These are phyloP conservation scores for Sporothrix luriei DNA, from an alignment of 2,329 filamentous ascomycete species.

Conservation along the genomic window DNA sequence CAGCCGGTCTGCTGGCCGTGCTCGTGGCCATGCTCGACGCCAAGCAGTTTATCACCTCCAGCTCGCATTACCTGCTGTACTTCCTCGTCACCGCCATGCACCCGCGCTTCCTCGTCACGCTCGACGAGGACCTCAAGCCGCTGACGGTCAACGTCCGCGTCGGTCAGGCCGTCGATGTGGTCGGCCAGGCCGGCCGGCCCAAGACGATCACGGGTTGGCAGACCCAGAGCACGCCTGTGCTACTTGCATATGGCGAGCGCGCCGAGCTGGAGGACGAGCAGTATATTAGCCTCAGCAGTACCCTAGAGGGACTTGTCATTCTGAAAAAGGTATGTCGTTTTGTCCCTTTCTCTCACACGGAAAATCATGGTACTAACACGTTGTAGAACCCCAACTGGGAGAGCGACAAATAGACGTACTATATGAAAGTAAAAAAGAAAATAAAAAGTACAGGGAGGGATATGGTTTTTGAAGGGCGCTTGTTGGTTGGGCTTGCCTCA, in stretches of 20 bases:
- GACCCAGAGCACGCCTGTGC: slow-evolving; percentile 96
- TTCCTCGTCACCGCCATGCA: slow-evolving; percentile 97
- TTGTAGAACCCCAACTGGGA: slow-evolving; percentile 60
- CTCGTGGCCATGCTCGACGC: slow-evolving; percentile 93
- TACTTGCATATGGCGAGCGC: slow-evolving; percentile 91
- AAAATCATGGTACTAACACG: background rate
- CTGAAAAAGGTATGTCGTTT: slow-evolving; percentile 74
- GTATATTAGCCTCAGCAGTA: slow-evolving; percentile 89
- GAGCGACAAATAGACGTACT: slow-evolving; percentile 49
- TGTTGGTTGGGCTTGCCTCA: slow-evolving; percentile 12
- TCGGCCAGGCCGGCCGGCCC: slow-evolving; percentile 92
- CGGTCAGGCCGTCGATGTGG: slow-evolving; percentile 96
- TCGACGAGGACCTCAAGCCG: slow-evolving; percentile 92
- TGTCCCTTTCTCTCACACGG: background rate
- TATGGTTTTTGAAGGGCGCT: background rate
- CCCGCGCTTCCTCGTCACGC: slow-evolving; percentile 91
- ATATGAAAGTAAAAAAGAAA: background rate
- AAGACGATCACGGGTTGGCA: slow-evolving; percentile 99
- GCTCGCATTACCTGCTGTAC: slow-evolving; percentile 90
- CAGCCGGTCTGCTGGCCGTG: slow-evolving; percentile 85
- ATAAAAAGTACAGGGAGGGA: background rate
- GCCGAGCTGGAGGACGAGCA: slow-evolving; percentile 97
- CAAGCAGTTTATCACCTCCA: slow-evolving; percentile 73
- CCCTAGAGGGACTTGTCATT: slow-evolving; percentile 91
- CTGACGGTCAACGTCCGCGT: slow-evolving; percentile 95